phyloP scores from a whole-genome alignment of 306 rosid genomes.

The Glycine latifolia region DNA sequence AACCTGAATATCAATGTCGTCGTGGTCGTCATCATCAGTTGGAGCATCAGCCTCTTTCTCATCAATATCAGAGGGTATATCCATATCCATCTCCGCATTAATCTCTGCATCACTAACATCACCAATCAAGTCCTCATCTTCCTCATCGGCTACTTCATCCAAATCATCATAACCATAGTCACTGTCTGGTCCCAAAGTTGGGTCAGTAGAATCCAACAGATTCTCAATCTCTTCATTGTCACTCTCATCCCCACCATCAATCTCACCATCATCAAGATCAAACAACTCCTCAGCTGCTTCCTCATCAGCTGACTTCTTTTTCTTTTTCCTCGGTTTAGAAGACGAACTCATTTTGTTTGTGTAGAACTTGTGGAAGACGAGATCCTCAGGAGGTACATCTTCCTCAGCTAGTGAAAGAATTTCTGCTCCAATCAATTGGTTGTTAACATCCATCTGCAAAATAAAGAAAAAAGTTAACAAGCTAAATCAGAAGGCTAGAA shows the following conservation, averaged over 20 bases:
- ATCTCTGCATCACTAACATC: constrained; percentile 68
- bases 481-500: constrained; percentile 7
- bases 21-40: constrained; percentile 28
- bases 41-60: constrained; percentile 60
- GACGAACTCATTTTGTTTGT: constrained; percentile 72
- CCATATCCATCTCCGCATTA: constrained; percentile 51
- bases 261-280: constrained; percentile 59
- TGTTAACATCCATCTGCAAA: constrained; percentile 74
- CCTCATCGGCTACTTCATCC: constrained; percentile 72
- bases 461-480: constrained; percentile 43
- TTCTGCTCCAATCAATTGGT: constrained; percentile 76
- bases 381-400: constrained; percentile 95
- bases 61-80: constrained; percentile 58
- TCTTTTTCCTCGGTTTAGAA: constrained; percentile 80
- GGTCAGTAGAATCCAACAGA: constrained; percentile 73
- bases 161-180: constrained; percentile 86
- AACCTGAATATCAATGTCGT: constrained; percentile 37
- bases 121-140: constrained; percentile 84
- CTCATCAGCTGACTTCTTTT: constrained; percentile 68
- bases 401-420: constrained; percentile 82
- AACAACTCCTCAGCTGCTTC: constrained; percentile 73
- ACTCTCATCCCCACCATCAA: constrained; percentile 79
- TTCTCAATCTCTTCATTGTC: constrained; percentile 89
- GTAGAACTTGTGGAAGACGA: constrained; percentile 94
- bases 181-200: constrained; percentile 59